Evolutionary conservation across 257 asterid genomes (phyloP), one percentile per base, ranked within the genome.

Genomic region (Fraxinus anomala): DNA sequence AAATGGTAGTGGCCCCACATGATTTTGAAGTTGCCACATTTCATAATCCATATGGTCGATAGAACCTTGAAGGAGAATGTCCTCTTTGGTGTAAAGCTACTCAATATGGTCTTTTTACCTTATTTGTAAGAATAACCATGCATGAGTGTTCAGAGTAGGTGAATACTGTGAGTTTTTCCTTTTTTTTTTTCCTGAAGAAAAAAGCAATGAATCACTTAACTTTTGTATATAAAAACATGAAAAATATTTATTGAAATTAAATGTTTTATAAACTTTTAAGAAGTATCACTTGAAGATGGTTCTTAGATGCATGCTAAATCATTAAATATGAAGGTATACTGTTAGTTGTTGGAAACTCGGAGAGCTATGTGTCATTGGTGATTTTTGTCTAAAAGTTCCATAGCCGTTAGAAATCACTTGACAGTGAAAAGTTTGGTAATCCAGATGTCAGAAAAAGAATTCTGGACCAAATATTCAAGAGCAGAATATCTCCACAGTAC

Each of bases 391-490:
- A 59, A 30, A 72, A 30, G 66, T 74, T 44, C 77, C 34, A 24
- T 72, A 44, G 47, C 14, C 59, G 19, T 76, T 67, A 28, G 24
- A 54, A 73, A 77, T 59, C 23, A 39, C 37, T 77, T 77, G 74
- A 65, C 39, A 73, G 74, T 51, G 76, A 49, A 76, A 36, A 34
- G 31, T 76, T 5, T 80, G 76, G 72, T 68, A 75, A 79, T 82
- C 72, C 84, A 95, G 99, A 90, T 95, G 98, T 79, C 96, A 74
- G 98, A 93, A 80, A 89, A 86, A 83, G 98, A 93, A 87, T 95
- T 95, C 83, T 95, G 99, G 99, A 95, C 98, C 82, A 95, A 95
- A 84, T 95, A 93, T 81, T 95, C 99, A 13, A 89, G 97, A 80
- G 99, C 99, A 33, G 96, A 95, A 76, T 95, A 91, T 79, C 97